A percentile compares a stretch with the other conserved stretches of the same genome.
These are phyloP conservation scores for Huiozyma naganishii DNA, from an alignment of 805 yeast genomes.

Conservation along the genomic window DNA sequence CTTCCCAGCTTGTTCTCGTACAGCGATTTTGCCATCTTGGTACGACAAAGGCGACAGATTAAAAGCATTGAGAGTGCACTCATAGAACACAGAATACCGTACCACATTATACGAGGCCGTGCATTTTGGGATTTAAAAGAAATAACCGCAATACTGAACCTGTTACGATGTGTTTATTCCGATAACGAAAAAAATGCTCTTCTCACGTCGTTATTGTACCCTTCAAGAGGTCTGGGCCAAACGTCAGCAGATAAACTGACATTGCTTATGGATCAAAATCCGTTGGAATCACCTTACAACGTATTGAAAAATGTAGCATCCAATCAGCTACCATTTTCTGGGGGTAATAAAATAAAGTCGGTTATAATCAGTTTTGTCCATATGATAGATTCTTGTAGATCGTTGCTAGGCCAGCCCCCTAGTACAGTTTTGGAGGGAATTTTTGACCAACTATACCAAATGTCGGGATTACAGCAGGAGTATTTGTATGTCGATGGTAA, in stretches of 20 bases:
- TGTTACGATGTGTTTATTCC: constrained; percentile 50
- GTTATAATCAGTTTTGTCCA: constrained; percentile 16
- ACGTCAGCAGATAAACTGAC: constrained; percentile 32
- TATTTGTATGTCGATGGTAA: constrained; percentile 19
- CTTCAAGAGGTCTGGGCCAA: constrained; percentile 60
- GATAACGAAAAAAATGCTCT: constrained; percentile 52
- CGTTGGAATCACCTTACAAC: constrained; percentile 7
- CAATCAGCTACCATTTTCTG: constrained; percentile 5
- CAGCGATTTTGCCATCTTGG: constrained; percentile 62
- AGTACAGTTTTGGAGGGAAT: constrained; percentile 10
- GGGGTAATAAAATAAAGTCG: constrained; percentile 14
- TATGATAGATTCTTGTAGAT: constrained; percentile 17
- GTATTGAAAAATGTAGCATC: constrained; percentile 8
- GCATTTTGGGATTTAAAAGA: constrained; percentile 77
- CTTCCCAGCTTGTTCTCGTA: constrained; percentile 37
- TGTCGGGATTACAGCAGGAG: constrained; percentile 22
- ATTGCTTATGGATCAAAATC: constrained; percentile 6
- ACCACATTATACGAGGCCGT: constrained; percentile 56
- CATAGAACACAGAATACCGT: constrained; percentile 46
- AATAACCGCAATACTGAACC: constrained; percentile 50
- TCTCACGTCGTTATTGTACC: constrained; percentile 45
- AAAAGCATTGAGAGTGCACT: constrained; percentile 56
- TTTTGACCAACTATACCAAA: constrained; percentile 22
- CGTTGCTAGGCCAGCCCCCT: constrained; percentile 3
- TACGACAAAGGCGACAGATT: constrained; percentile 54